Conservation (phyloP, 2,329 filamentous ascomycete genomes). For the Decorospora gaudefroyi region DNA sequence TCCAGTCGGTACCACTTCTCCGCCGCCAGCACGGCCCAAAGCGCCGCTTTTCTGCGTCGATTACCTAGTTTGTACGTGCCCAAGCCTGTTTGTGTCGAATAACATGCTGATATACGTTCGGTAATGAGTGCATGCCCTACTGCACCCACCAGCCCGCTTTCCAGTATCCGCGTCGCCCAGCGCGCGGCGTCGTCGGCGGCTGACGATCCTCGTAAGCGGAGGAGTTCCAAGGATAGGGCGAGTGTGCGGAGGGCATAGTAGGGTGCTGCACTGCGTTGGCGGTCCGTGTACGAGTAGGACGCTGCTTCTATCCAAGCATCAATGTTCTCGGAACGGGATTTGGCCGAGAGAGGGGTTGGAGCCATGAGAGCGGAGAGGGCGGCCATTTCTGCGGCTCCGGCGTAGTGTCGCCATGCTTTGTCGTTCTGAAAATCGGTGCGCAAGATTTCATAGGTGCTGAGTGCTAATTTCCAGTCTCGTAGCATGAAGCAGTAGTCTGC, state of each 20-base stretch:
- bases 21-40: constrained; percentile 84
- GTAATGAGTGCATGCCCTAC: constrained; percentile 82
- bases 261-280: constrained; percentile 69
- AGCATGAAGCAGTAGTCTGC: constrained; percentile 98
- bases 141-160: constrained; percentile 69
- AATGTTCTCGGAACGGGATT: constrained; percentile 76
- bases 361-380: constrained; percentile 81
- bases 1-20: constrained; percentile 80
- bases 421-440: constrained; percentile 89
- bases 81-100: constrained; percentile 70
- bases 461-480: constrained; percentile 89
- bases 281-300: constrained; percentile 86
- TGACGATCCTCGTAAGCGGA: constrained; percentile 77
- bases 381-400: constrained; percentile 93
- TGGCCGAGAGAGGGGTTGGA: constrained; percentile 71
- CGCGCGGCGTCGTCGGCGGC: constrained; percentile 83
- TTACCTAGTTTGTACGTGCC: constrained; percentile 70
- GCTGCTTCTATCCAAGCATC: constrained; percentile 88
- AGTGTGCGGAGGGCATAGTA: constrained; percentile 82
- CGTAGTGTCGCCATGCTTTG: constrained; percentile 96
- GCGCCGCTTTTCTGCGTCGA: constrained; percentile 79
- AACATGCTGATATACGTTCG: constrained; percentile 85
- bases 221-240: constrained; percentile 75
- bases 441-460: constrained; percentile 89
- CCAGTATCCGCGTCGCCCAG: constrained; percentile 81